Conservation (phyloP, 2,329 filamentous ascomycete genomes). For the Alternaria triticimaculans region DNA sequence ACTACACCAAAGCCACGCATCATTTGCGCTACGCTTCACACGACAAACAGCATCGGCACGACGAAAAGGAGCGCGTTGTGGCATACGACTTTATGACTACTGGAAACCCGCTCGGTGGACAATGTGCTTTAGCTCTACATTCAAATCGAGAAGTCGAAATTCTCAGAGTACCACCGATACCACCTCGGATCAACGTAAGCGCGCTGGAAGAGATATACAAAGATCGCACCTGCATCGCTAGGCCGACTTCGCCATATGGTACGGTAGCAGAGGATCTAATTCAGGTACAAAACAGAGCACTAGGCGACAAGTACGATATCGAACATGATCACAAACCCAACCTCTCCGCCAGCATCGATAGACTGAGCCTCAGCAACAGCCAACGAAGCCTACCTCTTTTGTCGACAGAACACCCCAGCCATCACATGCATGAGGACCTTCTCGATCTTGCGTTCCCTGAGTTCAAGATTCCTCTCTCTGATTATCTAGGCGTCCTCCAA, state of each 20-base stretch:
- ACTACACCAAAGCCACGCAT: slow-evolving; percentile 55
- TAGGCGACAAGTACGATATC: slow-evolving; percentile 37
- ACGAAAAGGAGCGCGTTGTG: slow-evolving; percentile 59
- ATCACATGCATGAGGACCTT: slow-evolving; percentile 47
- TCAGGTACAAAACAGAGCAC: slow-evolving; percentile 38
- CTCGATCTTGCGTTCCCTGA: slow-evolving; percentile 46
- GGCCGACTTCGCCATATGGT: slow-evolving; percentile 37
- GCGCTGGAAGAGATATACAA: slow-evolving; percentile 53
- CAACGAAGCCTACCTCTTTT: slow-evolving; percentile 37
- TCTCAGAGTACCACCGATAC: slow-evolving; percentile 54
- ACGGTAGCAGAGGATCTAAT: slow-evolving; percentile 45
- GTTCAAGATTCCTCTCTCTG: slow-evolving; percentile 39
- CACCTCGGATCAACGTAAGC: slow-evolving; percentile 52
- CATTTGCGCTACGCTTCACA: slow-evolving; percentile 55
- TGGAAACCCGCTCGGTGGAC: slow-evolving; percentile 53
- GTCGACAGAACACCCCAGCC: slow-evolving; percentile 38
- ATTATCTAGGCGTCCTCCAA: slow-evolving; percentile 44
- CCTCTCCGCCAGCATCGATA: slow-evolving; percentile 38
- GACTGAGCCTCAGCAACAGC: slow-evolving; percentile 42
- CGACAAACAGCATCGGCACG: slow-evolving; percentile 51
- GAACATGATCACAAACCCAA: slow-evolving; percentile 29
- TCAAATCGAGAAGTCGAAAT: slow-evolving; percentile 60
- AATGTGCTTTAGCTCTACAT: slow-evolving; percentile 61
- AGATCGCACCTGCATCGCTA: slow-evolving; percentile 39
- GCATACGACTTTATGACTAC: slow-evolving; percentile 67